Conservation (phyloP, 2,329 filamentous ascomycete genomes). For the Clarireedia monteithiana region DNA sequence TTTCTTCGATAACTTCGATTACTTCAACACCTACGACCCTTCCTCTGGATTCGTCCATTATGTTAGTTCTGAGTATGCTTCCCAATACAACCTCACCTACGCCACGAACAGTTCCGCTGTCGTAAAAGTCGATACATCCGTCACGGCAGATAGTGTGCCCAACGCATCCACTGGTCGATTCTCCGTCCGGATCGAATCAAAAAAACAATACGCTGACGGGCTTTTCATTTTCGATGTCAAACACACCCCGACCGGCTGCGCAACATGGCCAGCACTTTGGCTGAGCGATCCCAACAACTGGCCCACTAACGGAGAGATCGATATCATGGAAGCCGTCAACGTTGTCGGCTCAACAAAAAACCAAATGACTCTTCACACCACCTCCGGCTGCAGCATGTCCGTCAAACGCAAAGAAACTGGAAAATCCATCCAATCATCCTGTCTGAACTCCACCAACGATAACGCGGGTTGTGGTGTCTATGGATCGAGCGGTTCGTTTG, state of each 20-base stretch:
- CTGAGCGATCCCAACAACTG: conserved; percentile 50
- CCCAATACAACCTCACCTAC: conserved; percentile 52
- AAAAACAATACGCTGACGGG: conserved; percentile 43
- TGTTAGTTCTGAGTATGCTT: conserved; percentile 24
- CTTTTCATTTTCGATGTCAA: conserved; percentile 50
- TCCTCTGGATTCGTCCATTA: conserved; percentile 39
- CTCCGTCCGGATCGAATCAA: conserved; percentile 48
- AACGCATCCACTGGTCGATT: conserved; percentile 37
- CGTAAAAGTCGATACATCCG: conserved; percentile 52
- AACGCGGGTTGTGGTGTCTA: conserved; percentile 36
- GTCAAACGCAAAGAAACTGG: conserved; percentile 41
- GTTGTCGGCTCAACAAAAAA: conserved; percentile 29
- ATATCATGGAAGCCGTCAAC: conserved; percentile 46
- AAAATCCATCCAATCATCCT: conserved; percentile 38
- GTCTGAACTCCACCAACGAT: conserved; percentile 33
- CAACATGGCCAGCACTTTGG: conserved; percentile 53
- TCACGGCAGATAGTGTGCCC: conserved; percentile 45
- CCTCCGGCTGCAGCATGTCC: conserved; percentile 34
- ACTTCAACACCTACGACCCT: conserved; percentile 37
- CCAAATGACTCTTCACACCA: conserved; percentile 43
- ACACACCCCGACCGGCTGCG: conserved; percentile 51
- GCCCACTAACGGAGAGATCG: conserved; percentile 55
- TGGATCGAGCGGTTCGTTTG: conserved; percentile 38
- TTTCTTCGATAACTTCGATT: conserved; percentile 40
- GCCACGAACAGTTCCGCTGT: conserved; percentile 45